Evolutionary conservation across 805 yeast species (phyloP), one percentile per base, ranked within the genome.

Genomic region (Lipomyces sp.): DNA sequence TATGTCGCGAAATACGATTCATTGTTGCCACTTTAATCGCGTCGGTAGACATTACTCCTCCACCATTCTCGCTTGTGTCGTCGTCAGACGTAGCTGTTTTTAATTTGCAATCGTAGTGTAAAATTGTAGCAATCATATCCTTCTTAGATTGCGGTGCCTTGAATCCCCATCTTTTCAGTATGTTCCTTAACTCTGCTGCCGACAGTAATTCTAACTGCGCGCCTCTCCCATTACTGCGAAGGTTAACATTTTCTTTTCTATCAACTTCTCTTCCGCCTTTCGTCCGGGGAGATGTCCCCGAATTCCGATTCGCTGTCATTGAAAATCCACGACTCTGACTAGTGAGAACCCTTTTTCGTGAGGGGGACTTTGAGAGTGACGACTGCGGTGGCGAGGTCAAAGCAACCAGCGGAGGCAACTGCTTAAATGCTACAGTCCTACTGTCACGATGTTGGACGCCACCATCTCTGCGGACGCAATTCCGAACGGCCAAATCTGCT

Each of bases 71-170:
- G 24, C 18, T 42, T 24, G 10, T 50, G 4, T 48, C 57, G 33
- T 10, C 11, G 1, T n/a, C 59, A 32, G 42, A 24, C 6, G 18
- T 35, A 10, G 24, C 15, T 13, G 32, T n/a, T 4, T 37, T 51
- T 3, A 66, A 8, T 51, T 57, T 45, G 29, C 57, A n/a, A 35
- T 55, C 57, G 42, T 59, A 66, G 13, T 34, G 54, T 34, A 60
- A 15, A 48, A 66, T 58, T 53, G 30, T 51, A 7, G 59, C 45
- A 4, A 57, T 59, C 65, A 62, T 62, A 24, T 62, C 70, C 6
- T 30, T 50, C 48, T 62, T 67, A 61, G 60, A 56, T 24, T 70
- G 39, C 10, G 70, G 66, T n/a, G 66, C 60, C 45, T 62, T 62
- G 35, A 67, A 62, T 15, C 69, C 70, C 70, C 70, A 67, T 2